Evolutionary conservation across 805 yeast genomes (phyloP).

Genomic region (Sugiyamaella mastotermitis): DNA sequence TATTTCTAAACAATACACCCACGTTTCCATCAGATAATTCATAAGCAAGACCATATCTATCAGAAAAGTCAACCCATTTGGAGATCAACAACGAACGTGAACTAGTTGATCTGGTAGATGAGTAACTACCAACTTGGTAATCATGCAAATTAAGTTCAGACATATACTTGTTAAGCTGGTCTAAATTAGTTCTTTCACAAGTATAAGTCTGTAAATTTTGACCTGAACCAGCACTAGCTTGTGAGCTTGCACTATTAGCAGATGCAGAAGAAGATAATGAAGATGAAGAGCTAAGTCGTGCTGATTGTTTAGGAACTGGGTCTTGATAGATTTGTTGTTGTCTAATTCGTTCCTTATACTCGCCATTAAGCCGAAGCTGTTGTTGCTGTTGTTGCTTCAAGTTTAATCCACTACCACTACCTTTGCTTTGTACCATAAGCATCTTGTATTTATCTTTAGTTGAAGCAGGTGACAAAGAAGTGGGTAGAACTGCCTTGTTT

Average conservation of each 20-base stretch:
- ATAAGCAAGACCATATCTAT: conserved; percentile 91
- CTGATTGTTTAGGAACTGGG: neutral
- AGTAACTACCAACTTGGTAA: too few relatives aligned
- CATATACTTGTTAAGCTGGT: neutral
- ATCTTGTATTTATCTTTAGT: conserved; percentile 75
- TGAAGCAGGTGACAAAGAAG: conserved; percentile 87
- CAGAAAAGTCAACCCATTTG: conserved; percentile 97
- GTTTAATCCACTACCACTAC: conserved; percentile 5
- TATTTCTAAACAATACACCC: conserved; percentile 85
- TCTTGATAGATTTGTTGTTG: neutral
- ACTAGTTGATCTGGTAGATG: too few relatives aligned
- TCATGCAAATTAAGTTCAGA: neutral
- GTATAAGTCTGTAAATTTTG: too few relatives aligned
- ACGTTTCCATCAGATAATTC: conserved; percentile 84
- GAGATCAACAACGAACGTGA: conserved; percentile 48
- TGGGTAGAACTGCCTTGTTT: conserved; percentile 53
- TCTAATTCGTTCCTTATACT: neutral
- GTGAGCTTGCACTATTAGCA: neutral
- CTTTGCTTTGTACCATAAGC: conserved; percentile 23
- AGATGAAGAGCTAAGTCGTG: neutral
- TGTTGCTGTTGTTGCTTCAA: conserved; percentile 12
- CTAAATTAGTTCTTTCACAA: neutral
- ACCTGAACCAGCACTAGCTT: neutral
- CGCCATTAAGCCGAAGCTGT: neutral
- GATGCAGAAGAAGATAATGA: neutral